These are phyloP conservation scores for Mallotus repandus DNA, from an alignment of 441 rosid species.

Conservation along the genomic window DNA sequence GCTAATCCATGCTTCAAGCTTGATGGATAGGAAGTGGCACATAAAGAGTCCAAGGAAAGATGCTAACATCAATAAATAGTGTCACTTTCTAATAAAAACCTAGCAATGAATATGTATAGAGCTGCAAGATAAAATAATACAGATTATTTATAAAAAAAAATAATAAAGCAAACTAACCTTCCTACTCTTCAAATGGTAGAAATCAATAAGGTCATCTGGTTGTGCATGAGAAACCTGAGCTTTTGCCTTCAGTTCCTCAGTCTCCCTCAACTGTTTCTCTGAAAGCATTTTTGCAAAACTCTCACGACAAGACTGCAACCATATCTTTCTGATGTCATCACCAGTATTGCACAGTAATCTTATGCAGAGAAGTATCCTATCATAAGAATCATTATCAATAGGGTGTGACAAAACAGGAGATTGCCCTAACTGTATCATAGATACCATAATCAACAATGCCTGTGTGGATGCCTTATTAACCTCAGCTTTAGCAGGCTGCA, in stretches of 20 bases:
- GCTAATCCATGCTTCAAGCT: not conserved
- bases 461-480: slow-evolving; percentile 65
- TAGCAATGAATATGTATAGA: not conserved
- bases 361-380: slow-evolving; percentile 73
- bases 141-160: slow-evolving; percentile 4
- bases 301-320: slow-evolving; percentile 82
- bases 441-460: slow-evolving; percentile 70
- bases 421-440: slow-evolving; percentile 85
- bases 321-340: slow-evolving; percentile 71
- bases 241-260: slow-evolving; percentile 82
- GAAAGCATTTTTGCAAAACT: slow-evolving; percentile 92
- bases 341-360: slow-evolving; percentile 69
- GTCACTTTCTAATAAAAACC: not conserved
- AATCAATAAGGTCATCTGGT: slow-evolving; percentile 88
- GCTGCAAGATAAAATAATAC: not conserved
- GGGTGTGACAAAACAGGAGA: slow-evolving; percentile 74
- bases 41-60: not conserved
- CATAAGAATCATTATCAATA: slow-evolving; percentile 79
- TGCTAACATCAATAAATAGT: not conserved
- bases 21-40: not conserved
- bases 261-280: slow-evolving; percentile 77
- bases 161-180: slow-evolving; percentile 49
- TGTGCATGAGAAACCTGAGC: slow-evolving; percentile 85
- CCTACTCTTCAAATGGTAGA: slow-evolving; percentile 92
- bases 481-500: slow-evolving; percentile 71